A percentile compares a stretch with the other conserved stretches of the same genome.
Evolutionary conservation across 768 basidiomycete species (phyloP).

Genomic region (Phlegmacium glaucopus): DNA sequence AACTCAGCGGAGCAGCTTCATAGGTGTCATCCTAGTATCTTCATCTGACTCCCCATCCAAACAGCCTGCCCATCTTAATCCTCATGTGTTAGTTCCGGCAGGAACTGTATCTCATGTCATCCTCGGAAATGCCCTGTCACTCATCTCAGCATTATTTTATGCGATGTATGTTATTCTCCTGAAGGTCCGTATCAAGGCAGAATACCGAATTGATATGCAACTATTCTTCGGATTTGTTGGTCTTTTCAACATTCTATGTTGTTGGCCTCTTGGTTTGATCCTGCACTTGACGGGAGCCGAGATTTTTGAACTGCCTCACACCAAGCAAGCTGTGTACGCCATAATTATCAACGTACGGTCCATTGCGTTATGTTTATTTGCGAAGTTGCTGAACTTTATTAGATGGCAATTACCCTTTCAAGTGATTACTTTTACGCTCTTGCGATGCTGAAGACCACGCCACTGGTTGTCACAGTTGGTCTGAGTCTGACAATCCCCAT

Average conservation of each 20-base stretch:
- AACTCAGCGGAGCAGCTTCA: conserved; percentile 30
- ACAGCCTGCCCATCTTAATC: conserved; percentile 21
- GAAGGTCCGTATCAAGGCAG: conserved; percentile 80
- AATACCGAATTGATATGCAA: conserved; percentile 88
- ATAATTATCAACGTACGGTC: conserved; percentile 38
- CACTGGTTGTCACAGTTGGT: conserved; percentile 89
- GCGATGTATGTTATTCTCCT: conserved; percentile 86
- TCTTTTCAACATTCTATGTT: conserved; percentile 71
- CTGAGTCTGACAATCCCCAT: conserved; percentile 92
- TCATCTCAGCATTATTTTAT: conserved; percentile 86
- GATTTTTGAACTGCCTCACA: conserved; percentile 65
- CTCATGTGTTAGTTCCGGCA: conserved; percentile 11
- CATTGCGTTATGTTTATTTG: neutral
- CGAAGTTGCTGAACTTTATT: neutral
- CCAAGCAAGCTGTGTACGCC: conserved; percentile 33
- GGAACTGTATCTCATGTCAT: conserved; percentile 34
- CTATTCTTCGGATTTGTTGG: conserved; percentile 95
- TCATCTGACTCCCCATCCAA: conserved; percentile 63
- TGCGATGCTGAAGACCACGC: conserved; percentile 96
- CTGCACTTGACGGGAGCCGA: conserved; percentile 76
- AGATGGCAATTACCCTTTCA: conserved; percentile 83
- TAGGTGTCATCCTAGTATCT: conserved; percentile 86
- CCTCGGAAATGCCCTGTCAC: conserved; percentile 79
- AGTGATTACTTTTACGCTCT: conserved; percentile 86
- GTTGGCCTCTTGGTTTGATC: conserved; percentile 75